phyloP scores from a whole-genome alignment of 305 asterid genomes.

The Rubia peregrina region DNA sequence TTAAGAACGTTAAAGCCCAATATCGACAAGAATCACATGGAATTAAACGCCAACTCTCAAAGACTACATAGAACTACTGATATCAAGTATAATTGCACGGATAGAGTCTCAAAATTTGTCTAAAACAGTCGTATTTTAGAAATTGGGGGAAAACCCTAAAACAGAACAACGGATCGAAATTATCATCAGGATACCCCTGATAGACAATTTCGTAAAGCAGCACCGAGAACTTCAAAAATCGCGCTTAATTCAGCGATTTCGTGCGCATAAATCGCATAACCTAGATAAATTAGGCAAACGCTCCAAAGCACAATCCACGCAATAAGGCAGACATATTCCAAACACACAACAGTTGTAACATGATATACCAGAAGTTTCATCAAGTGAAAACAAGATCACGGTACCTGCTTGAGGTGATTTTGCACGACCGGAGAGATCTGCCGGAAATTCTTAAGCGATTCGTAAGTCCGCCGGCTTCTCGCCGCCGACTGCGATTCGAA shows the following conservation, averaged over 20 bases:
- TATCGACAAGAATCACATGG: too few relatives aligned
- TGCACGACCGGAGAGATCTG: conserved; percentile 90
- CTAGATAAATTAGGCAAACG: neutral
- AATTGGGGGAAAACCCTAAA: neutral
- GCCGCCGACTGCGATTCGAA: conserved; percentile 48
- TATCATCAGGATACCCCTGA: neutral
- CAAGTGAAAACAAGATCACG: neutral
- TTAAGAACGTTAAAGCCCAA: neutral
- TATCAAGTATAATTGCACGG: neutral
- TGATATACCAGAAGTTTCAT: neutral
- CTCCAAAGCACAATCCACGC: neutral
- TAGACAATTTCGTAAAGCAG: neutral
- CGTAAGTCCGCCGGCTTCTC: conserved; percentile 61
- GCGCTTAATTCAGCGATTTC: neutral
- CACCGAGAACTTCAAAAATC: neutral
- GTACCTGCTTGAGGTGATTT: conserved; percentile 79
- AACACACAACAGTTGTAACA: neutral
- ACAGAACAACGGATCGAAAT: neutral
- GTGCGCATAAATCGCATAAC: neutral
- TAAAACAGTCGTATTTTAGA: too few relatives aligned
- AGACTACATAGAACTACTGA: neutral
- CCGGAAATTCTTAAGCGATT: conserved; percentile 76
- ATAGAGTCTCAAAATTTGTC: neutral
- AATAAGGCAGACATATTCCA: neutral
- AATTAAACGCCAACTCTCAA: too few relatives aligned